These are phyloP conservation scores for Penicillium pulvis DNA, from an alignment of 495 filamentous ascomycete species.

Conservation along the genomic window DNA sequence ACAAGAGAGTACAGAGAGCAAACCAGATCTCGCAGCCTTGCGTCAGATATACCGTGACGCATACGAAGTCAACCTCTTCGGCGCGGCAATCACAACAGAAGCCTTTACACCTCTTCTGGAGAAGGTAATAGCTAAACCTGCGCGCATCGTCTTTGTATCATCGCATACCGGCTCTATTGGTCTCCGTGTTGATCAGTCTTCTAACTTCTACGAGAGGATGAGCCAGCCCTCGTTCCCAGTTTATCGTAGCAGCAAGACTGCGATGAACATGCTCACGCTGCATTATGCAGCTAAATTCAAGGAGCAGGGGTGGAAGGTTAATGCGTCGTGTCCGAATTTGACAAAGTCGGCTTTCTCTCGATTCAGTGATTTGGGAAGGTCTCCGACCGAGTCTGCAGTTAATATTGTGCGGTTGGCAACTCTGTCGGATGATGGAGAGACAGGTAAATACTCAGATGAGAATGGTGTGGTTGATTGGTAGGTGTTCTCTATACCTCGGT, in stretches of 20 bases:
- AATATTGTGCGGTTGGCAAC: conserved; percentile 31
- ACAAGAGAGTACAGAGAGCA: conserved; percentile 2
- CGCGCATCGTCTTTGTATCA: conserved; percentile 46
- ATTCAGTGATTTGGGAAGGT: conserved; percentile 15
- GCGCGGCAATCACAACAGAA: conserved; percentile 40
- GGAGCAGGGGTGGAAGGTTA: conserved; percentile 30
- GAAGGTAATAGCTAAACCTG: conserved; percentile 29
- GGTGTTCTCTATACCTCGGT: neutral
- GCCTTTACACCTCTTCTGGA: conserved; percentile 46
- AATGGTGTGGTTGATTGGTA: conserved; percentile 29
- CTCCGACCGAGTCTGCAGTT: conserved; percentile 25
- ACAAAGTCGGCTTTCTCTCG: conserved; percentile 25
- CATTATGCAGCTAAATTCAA: conserved; percentile 26
- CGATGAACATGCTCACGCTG: conserved; percentile 44
- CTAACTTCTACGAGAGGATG: conserved; percentile 11
- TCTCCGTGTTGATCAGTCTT: conserved; percentile 16
- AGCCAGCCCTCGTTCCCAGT: conserved; percentile 17
- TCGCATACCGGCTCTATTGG: conserved; percentile 37
- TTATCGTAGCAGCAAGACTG: conserved; percentile 38
- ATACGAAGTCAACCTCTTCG: conserved; percentile 47
- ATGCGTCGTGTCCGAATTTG: conserved; percentile 30
- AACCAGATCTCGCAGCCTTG: conserved; percentile 15
- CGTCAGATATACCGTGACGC: conserved; percentile 34
- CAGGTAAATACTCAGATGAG: conserved; percentile 25
- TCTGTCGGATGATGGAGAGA: conserved; percentile 26